Base-by-base conservation (phyloP, 1,139 yeast genomes). In the Ashbya aceris region DNA sequence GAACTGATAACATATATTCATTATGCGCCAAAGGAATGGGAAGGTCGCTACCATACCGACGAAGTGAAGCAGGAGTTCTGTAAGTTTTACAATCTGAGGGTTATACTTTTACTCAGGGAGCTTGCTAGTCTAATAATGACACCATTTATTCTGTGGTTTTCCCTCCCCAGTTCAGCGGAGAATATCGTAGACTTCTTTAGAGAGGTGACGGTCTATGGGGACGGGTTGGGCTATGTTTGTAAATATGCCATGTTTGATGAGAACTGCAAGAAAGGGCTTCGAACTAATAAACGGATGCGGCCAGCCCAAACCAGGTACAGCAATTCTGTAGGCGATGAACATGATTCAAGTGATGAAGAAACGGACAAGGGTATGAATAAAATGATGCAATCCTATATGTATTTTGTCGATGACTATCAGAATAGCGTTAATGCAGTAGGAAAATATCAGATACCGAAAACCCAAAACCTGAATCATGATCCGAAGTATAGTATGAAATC, bases 201-300 rank as follows among this genome's bases (percentile, higher is more conserved):
- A 44, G 96, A 91, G 47, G 82, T 77, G 52, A 79, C 95, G 8
- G 79, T 87, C 9, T 93, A 89, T 60, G 86, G 89, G 38, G 97
- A 89, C 64, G 97, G 96, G 0, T 67, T 91, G 36, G 99, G 98
- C 0, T 83, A 89, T 55, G 95, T 91, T 30, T 91, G 98, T 58
- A 81, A 85, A 35, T 86, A 80, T 69, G 97, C 98, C 2, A 83
- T 85, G 78, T 93, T 91, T 63, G 83, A 84, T 53, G 76, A 81
- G 48, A 83, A 80, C 76, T 72, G 50, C 71, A 74, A 51, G 73
- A 69, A 45, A 23, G 38, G 38, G 3, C 6, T 26, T 8, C 3
- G 12, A 4, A n/a, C 27, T 17, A n/a, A 10, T 14, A 23, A 14
- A 14, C 13, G 8, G 4, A 3, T 10, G 5, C n/a, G 5, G 11